A percentile compares a stretch with the other conserved stretches of the same genome.
Conservation (phyloP, 129 eudicot species). For the Escallonia herrerae region DNA sequence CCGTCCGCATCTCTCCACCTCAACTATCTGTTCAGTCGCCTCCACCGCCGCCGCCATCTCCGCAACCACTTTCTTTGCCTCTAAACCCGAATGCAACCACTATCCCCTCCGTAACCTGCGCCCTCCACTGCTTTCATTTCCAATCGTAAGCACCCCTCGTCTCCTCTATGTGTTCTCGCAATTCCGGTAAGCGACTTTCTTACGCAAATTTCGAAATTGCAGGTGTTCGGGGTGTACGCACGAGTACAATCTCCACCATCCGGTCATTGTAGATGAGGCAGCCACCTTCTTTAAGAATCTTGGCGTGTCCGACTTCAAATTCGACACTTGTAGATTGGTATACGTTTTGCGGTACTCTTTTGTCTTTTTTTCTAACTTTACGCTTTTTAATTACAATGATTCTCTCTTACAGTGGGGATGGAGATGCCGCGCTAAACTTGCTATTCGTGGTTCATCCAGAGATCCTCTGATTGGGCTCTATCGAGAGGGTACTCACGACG, state of each 20-base stretch:
- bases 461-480: slow-evolving; percentile 86
- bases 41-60: no score
- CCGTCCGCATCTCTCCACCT: slow-evolving; percentile 24
- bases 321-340: slow-evolving; percentile 78
- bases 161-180: neutral
- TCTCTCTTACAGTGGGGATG: slow-evolving; percentile 71
- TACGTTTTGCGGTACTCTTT: neutral
- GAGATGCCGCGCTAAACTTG: slow-evolving; percentile 99
- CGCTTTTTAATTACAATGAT: neutral
- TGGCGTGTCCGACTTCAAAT: slow-evolving; percentile 67
- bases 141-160: slow-evolving; percentile 44
- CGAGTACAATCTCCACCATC: slow-evolving; percentile 69
- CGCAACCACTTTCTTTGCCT: slow-evolving; percentile 18
- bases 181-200: neutral
- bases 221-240: slow-evolving; percentile 94
- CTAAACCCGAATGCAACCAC: slow-evolving; percentile 34
- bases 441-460: slow-evolving; percentile 67
- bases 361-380: neutral
- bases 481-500: slow-evolving; percentile 90
- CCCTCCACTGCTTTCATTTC: slow-evolving; percentile 84
- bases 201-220: slow-evolving; percentile 10
- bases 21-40: slow-evolving; percentile 3
- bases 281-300: slow-evolving; percentile 51
- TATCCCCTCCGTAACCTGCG: slow-evolving; percentile 43
- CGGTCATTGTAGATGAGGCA: slow-evolving; percentile 59